Evolutionary conservation across 2,329 filamentous ascomycete species (phyloP), one percentile per base, ranked within the genome.

Genomic region (Cryphonectria carpinicola): DNA sequence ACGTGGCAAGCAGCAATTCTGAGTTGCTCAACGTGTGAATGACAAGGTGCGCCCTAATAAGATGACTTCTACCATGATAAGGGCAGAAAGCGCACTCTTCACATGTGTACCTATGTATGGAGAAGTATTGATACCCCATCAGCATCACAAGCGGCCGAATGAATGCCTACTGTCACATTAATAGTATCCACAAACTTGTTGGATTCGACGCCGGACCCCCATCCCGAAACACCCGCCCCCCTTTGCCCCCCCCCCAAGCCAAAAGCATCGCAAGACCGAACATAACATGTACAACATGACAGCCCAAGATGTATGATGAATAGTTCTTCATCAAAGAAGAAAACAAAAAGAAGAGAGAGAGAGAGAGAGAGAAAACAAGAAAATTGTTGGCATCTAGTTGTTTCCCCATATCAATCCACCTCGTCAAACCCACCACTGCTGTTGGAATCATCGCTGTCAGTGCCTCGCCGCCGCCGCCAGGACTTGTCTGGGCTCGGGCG

Each of bases 401-500:
- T 13, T 32, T 49, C n/a, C 54, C 14, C 35, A 32, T 14, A 32
- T 14, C 28, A 32, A 13, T 32, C 54, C 14, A 8, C 54, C 54
- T 8, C 54, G 35, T 5, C 25, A 28, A 11, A 39, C 28, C 49
- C 37, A 5, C 32, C n/a, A 56, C 28, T 7, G 3, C 13, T 46
- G 52, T 25, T 19, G 28, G 14, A 8, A 32, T 19, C 13, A 19
- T 58, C 54, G 54, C 14, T 14, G 17, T 19, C 28, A 58, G 13
- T n/a, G 54, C 54, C 54, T 32, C 54, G 14, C 54, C 54, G 6
- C 54, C 54, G 6, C 25, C 11, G 13, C 28, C 54, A 37, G 28
- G 54, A 39, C 39, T 25, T 61, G 60, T 32, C 25, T 14, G 65
- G 69, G n/a, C 69, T 71, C 25, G 66, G 41, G 14, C 60, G 69